These are phyloP conservation scores for Tremella mesenterica DNA, from an alignment of 768 basidiomycete species.

Conservation along the genomic window DNA sequence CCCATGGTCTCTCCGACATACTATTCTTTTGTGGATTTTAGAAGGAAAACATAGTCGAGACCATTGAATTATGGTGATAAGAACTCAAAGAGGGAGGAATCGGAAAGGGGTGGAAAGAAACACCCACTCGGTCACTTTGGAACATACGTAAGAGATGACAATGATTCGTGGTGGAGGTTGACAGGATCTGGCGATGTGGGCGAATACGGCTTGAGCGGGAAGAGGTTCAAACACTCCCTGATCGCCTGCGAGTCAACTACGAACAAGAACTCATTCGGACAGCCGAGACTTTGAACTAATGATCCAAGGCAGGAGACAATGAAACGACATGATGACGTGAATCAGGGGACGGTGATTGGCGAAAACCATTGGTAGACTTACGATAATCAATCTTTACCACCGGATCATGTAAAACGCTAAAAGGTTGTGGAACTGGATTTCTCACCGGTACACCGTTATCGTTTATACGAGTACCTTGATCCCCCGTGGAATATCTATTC, in stretches of 20 bases:
- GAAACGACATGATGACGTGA: too few species aligned
- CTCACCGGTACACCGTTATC: neutral
- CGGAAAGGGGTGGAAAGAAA: neutral
- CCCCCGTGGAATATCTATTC: conserved; percentile 16
- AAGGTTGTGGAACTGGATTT: conserved; percentile 36
- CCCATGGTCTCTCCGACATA: too few species aligned
- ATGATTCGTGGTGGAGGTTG: conserved; percentile 39
- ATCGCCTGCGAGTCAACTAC: conserved; percentile 17
- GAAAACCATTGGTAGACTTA: too few species aligned
- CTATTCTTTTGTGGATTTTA: too few species aligned
- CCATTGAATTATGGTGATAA: too few species aligned
- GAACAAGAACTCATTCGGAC: neutral
- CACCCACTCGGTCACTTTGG: conserved; percentile 36
- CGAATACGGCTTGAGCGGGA: conserved; percentile 37
- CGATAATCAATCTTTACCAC: conserved; percentile 42
- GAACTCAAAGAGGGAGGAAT: neutral
- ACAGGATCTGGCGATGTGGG: conserved; percentile 33
- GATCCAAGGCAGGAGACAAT: neutral
- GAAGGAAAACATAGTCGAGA: too few species aligned
- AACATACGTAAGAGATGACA: conserved; percentile 37
- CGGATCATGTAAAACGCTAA: conserved; percentile 36
- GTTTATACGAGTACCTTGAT: neutral
- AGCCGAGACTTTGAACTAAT: neutral
- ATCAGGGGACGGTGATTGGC: too few species aligned
- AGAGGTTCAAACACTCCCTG: conserved; percentile 37